These are phyloP conservation scores for Arabidopsis lyrata DNA, from an alignment of 441 rosid species.

Conservation along the genomic window DNA sequence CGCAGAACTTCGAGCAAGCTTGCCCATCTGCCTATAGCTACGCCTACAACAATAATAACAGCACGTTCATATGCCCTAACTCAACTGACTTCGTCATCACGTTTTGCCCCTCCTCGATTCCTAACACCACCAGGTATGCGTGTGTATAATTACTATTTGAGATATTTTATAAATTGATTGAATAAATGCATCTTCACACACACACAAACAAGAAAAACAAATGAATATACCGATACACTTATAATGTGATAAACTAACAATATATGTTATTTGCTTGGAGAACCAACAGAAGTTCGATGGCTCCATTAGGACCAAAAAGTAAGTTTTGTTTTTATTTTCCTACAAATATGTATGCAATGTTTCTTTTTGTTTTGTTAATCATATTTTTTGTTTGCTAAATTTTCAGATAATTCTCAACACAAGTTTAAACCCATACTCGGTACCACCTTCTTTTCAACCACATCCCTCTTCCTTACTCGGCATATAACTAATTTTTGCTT, in stretches of 20 bases:
- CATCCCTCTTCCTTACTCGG: neutral
- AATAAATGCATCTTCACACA: too few species aligned
- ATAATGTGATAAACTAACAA: too few species aligned
- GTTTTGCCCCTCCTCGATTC: constrained; percentile 52
- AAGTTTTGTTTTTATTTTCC: neutral
- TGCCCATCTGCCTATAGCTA: constrained; percentile 50
- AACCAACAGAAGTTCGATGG: neutral
- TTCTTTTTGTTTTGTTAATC: neutral
- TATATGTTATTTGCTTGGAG: constrained; percentile 19
- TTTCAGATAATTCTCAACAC: constrained; percentile 18
- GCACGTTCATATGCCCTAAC: constrained; percentile 45
- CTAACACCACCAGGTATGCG: neutral
- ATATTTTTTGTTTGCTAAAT: neutral
- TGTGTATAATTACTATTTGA: too few species aligned
- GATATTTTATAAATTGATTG: too few species aligned
- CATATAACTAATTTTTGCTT: too few species aligned
- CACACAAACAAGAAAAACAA: too few species aligned
- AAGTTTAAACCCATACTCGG: constrained; percentile 34
- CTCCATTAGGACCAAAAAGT: neutral
- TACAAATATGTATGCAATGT: neutral
- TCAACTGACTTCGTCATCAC: constrained; percentile 49
- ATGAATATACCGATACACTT: too few species aligned
- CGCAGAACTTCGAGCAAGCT: constrained; percentile 42
- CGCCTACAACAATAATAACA: constrained; percentile 37
- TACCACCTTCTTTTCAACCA: constrained; percentile 15